Evolutionary conservation across 75 land plant species (phyloP), one percentile per base, ranked within the genome.

Genomic region (Adiantum capillusveneris): DNA sequence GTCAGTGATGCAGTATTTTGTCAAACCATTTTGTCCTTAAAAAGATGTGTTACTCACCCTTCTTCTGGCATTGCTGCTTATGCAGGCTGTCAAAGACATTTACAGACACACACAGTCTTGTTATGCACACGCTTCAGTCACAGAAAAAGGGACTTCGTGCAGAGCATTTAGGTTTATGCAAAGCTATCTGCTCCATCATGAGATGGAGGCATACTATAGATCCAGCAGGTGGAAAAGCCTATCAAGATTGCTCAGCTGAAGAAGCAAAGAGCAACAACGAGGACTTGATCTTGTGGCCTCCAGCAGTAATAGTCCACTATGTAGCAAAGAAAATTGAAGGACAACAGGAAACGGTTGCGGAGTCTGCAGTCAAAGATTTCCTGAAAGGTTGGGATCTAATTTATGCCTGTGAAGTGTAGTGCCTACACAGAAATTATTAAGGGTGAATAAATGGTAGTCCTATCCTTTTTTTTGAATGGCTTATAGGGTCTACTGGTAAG

Each of bases 271-370:
- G 70, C 22, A 81, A 73, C 58, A 80, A 65, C 64, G 88, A 79
- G 29, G 85, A 85, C 71, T 60, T 81, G 45, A 79, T 85, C 41
- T 57, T 85, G 50, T 85, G 88, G 88, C 88, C 88, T 0, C 88
- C 88, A 19, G 1, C 58, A 18, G 84, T 85, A 25, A 75, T 85
- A n/a, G 70, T 85, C 61, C 82, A 81, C 56, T 81, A 81, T 60
- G 44, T 62, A 22, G 60, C 68, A 17, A 58, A 64, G 50, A 65
- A 53, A 58, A 44, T 39, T 52, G 60, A 48, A 1, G 58, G 56
- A 2, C 59, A 42, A 11, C 56, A 29, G 57, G 41, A 64, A n/a
- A 59, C 63, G 11, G 30, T 75, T 11, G 44, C 53, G 7, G 62
- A 48, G 31, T 67, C 60, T 43, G 58, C 28, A 14, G 49, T 82